Percentiles rank a stretch among this genome's conserved stretches.
These are phyloP conservation scores for Rhododendron ferrugineum DNA, from an alignment of 148 eudicot species.

Conservation along the genomic window DNA sequence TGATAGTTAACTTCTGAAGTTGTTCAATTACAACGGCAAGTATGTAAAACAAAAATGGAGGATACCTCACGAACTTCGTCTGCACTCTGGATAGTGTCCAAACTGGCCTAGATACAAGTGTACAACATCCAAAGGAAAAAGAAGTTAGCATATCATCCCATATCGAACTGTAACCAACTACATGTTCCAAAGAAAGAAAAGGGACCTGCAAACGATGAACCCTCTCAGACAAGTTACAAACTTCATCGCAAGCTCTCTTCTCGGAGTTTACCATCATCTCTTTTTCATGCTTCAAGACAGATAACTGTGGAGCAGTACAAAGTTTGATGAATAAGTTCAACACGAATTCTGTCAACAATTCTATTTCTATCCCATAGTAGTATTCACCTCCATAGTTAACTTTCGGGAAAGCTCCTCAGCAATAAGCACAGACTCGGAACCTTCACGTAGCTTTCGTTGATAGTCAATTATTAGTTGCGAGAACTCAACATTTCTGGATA, in stretches of 20 bases:
- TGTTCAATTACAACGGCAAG: neutral
- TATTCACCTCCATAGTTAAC: slow-evolving; percentile 63
- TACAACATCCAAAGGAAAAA: neutral
- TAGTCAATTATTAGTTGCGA: slow-evolving; percentile 77
- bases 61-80: slow-evolving; percentile 72
- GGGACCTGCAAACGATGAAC: slow-evolving; percentile 69
- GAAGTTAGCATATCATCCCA: neutral
- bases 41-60: neutral
- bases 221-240: slow-evolving; percentile 74
- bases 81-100: slow-evolving; percentile 72
- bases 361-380: neutral
- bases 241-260: slow-evolving; percentile 87
- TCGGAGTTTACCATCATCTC: slow-evolving; percentile 73
- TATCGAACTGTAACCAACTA: neutral
- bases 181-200: neutral
- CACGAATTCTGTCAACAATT: slow-evolving; percentile 1
- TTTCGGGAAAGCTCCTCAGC: slow-evolving; percentile 73
- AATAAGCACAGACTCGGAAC: slow-evolving; percentile 60
- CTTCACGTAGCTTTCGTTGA: slow-evolving; percentile 73
- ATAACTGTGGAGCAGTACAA: slow-evolving; percentile 28
- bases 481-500: slow-evolving; percentile 84
- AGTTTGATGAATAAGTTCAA: neutral
- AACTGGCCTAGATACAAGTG: slow-evolving; percentile 43
- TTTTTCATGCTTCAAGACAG: slow-evolving; percentile 71
- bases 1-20: neutral